Evolutionary conservation across 1,284 basidiomycete species (phyloP).

Genomic region (Pseudozyma thailandica): DNA sequence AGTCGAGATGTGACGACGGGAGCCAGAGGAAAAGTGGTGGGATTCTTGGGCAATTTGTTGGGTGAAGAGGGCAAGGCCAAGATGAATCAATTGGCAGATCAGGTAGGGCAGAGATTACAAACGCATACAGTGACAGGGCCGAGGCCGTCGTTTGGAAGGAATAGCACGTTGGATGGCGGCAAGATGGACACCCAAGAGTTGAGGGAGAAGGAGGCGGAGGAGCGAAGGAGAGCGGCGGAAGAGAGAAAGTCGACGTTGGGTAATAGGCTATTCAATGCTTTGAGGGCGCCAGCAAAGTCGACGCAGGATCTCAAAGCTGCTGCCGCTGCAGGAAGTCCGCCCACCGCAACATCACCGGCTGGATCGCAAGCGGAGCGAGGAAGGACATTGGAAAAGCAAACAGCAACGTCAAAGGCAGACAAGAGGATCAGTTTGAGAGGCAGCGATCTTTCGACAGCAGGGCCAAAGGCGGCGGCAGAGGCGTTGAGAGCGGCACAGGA

Average conservation of each 20-base stretch:
- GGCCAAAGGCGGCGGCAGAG: conserved; percentile 55
- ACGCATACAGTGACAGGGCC: conserved; percentile 66
- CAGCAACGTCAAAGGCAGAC: conserved; percentile 14
- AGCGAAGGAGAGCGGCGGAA: conserved; percentile 28
- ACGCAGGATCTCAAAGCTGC: conserved; percentile 27
- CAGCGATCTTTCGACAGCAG: conserved; percentile 49
- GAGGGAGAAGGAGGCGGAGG: conserved; percentile 50
- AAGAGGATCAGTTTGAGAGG: conserved; percentile 47
- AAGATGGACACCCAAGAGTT: conserved; percentile 52
- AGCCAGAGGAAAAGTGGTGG: conserved; percentile 61
- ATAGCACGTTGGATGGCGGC: conserved; percentile 47
- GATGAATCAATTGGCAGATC: conserved; percentile 65
- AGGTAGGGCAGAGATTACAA: conserved; percentile 61
- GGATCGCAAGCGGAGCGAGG: conserved; percentile 20
- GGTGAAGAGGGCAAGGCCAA: conserved; percentile 66
- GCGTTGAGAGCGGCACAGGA: conserved; percentile 56
- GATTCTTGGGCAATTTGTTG: conserved; percentile 64
- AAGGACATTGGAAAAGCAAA: conserved; percentile 30
- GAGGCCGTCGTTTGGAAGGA: conserved; percentile 58
- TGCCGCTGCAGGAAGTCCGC: conserved; percentile 2
- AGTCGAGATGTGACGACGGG: conserved; percentile 63
- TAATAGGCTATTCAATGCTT: conserved; percentile 50
- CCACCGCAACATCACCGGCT: conserved; percentile 2
- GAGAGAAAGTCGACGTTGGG: conserved; percentile 43
- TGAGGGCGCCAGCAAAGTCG: conserved; percentile 30